Evolutionary conservation across 768 basidiomycete species (phyloP).

Genomic region (Rossbeevera mucosa): DNA sequence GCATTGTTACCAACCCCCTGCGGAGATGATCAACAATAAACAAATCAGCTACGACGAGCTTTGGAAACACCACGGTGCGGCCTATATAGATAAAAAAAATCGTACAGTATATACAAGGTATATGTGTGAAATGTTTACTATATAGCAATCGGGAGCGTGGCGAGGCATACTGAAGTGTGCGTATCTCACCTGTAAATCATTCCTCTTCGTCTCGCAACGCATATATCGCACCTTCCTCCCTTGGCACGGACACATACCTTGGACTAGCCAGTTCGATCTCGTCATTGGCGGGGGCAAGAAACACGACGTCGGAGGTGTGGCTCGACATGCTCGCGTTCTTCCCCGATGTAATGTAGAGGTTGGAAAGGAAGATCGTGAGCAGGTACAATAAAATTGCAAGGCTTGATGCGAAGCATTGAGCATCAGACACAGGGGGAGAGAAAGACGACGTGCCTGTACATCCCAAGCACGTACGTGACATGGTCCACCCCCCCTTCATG

Average conservation of each 20-base stretch:
- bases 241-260: constrained; percentile 53
- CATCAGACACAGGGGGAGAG: neutral
- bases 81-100: neutral
- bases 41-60: no score
- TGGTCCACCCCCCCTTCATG: constrained; percentile 79
- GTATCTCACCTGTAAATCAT: neutral
- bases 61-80: no score
- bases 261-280: constrained; percentile 41
- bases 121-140: neutral
- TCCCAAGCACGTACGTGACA: constrained; percentile 82
- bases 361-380: constrained; percentile 63
- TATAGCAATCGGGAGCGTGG: neutral
- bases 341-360: constrained; percentile 64
- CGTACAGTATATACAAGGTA: neutral
- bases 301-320: constrained; percentile 9
- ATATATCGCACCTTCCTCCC: constrained; percentile 34
- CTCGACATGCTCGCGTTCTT: constrained; percentile 41
- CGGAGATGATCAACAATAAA: no score
- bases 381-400: constrained; percentile 75
- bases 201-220: constrained; percentile 53
- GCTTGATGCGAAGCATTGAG: constrained; percentile 11
- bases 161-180: no score
- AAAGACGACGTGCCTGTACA: constrained; percentile 56
- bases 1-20: no score
- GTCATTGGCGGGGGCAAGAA: constrained; percentile 23